A percentile compares a stretch with the other conserved stretches of the same genome.
phyloP scores from a whole-genome alignment of 805 yeast species.

The Tetrapisispora namnaoensis region DNA sequence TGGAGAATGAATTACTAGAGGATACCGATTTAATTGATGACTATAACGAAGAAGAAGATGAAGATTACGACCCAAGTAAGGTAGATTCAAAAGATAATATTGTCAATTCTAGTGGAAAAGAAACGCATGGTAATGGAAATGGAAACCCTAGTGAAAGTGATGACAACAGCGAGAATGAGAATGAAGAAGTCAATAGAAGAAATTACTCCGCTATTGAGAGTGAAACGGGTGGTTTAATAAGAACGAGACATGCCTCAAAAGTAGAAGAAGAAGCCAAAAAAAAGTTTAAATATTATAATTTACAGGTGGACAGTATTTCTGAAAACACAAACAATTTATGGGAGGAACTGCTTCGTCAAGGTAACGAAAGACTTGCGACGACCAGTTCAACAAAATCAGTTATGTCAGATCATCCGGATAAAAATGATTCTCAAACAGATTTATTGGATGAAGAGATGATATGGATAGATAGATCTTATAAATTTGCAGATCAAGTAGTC shows the following conservation, averaged over 20 bases:
- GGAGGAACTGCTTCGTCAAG: conserved; percentile 39
- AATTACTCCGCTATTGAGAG: conserved; percentile 47
- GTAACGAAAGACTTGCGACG: conserved; percentile 18
- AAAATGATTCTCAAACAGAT: conserved; percentile 2
- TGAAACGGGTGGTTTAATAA: conserved; percentile 51
- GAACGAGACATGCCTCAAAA: conserved; percentile 56
- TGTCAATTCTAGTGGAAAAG: conserved; percentile 21
- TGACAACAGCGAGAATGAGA: conserved; percentile 31
- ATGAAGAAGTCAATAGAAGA: conserved; percentile 23
- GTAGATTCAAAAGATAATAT: background rate
- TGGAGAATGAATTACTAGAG: background rate
- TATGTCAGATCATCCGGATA: conserved; percentile 4
- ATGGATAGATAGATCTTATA: conserved; percentile 65
- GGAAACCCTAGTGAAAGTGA: conserved; percentile 23
- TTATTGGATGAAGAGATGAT: conserved; percentile 39
- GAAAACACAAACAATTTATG: conserved; percentile 46
- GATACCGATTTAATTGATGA: conserved; percentile 13
- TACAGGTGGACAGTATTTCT: conserved; percentile 19
- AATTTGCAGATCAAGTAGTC: conserved; percentile 79
- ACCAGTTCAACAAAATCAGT: conserved; percentile 1
- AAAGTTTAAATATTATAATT: conserved; percentile 25
- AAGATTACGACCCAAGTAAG: conserved; percentile 30
- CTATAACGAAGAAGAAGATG: conserved; percentile 31
- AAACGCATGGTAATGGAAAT: conserved; percentile 27
- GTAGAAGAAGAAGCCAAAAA: conserved; percentile 30